Evolutionary conservation across 306 rosid species (phyloP).

Genomic region (Pyrus betulifolia): DNA sequence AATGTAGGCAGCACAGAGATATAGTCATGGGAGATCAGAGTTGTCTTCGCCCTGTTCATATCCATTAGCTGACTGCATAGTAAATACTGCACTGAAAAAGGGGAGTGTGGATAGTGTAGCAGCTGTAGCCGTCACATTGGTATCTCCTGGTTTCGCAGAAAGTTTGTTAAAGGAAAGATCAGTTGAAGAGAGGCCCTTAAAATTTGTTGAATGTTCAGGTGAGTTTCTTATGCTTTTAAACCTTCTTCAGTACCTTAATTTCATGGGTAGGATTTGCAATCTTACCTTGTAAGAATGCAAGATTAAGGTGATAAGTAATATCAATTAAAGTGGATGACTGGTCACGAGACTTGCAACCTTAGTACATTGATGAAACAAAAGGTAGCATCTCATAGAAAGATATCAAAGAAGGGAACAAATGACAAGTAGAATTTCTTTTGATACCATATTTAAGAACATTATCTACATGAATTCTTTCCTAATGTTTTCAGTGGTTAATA

Average conservation of each 20-base stretch:
- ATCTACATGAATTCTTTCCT: neutral
- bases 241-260: neutral
- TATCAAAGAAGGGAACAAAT: no score
- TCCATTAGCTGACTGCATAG: slow-evolving; percentile 76
- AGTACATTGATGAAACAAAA: no score
- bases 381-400: no score
- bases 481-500: neutral
- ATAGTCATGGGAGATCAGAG: slow-evolving; percentile 30
- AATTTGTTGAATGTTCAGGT: slow-evolving; percentile 42
- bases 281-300: neutral
- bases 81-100: slow-evolving; percentile 51
- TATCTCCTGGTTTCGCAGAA: slow-evolving; percentile 31
- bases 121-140: slow-evolving; percentile 74
- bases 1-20: slow-evolving; percentile 58
- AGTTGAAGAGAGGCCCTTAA: slow-evolving; percentile 34
- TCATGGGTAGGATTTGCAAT: neutral
- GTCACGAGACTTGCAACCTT: no score
- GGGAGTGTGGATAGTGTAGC: slow-evolving; percentile 92
- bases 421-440: no score
- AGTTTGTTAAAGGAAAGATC: slow-evolving; percentile 26
- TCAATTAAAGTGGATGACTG: no score
- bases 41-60: slow-evolving; percentile 54
- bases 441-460: neutral
- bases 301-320: no score
- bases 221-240: slow-evolving; percentile 15